Conservation (phyloP, 352 stramenopile genomes). For the Phytophthora pisi region DNA sequence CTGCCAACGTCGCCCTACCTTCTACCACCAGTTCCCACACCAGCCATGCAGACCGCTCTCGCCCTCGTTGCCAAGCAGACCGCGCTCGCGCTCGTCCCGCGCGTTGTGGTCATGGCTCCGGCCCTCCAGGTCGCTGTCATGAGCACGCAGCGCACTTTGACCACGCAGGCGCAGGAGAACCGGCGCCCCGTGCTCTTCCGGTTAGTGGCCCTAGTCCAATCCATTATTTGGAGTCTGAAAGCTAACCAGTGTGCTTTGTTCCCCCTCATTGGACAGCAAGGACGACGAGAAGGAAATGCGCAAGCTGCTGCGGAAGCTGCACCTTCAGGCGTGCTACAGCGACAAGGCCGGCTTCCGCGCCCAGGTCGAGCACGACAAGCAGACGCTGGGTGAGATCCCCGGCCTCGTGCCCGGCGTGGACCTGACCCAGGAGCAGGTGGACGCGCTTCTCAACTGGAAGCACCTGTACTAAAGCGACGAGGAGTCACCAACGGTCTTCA, state of each 20-base stretch:
- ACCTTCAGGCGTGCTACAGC: constrained; percentile 65
- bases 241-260: constrained; percentile 12
- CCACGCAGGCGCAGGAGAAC: constrained; percentile 37
- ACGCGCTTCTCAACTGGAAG: constrained; percentile 86
- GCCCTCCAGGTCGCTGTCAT: constrained; percentile 31
- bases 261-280: constrained; percentile 50
- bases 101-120: constrained; percentile 23
- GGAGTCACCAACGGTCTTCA: constrained; percentile 11
- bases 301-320: constrained; percentile 83
- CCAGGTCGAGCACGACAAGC: constrained; percentile 70
- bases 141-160: constrained; percentile 26
- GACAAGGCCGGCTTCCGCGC: constrained; percentile 57
- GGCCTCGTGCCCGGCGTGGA: constrained; percentile 64
- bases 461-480: constrained; percentile 53
- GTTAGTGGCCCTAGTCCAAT: constrained; percentile 14
- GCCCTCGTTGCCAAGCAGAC: constrained; percentile 34
- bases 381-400: constrained; percentile 64
- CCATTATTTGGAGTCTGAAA: not conserved
- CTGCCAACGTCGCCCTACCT: constrained; percentile 10
- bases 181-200: constrained; percentile 31
- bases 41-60: constrained; percentile 32
- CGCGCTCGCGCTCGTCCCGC: constrained; percentile 22
- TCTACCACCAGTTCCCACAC: not conserved
- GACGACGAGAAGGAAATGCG: constrained; percentile 84
- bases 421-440: constrained; percentile 61